These are phyloP conservation scores for Phytophthora sp. DNA, from an alignment of 352 stramenopile genomes.

Conservation along the genomic window DNA sequence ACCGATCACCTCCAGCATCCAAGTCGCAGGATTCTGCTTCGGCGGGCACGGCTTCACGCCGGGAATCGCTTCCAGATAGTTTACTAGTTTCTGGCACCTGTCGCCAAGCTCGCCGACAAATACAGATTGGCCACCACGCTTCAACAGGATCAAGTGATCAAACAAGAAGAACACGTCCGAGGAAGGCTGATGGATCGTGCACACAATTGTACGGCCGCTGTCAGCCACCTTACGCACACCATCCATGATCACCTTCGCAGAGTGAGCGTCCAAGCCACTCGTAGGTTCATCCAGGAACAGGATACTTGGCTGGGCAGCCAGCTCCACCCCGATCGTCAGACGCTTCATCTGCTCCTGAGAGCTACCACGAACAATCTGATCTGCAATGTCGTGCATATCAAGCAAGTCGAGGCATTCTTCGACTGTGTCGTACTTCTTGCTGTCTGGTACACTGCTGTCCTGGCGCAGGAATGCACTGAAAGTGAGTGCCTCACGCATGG, in stretches of 20 bases:
- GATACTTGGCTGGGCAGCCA: conserved; percentile 75
- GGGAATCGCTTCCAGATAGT: conserved; percentile 35
- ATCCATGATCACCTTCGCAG: conserved; percentile 75
- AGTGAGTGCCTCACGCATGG: conserved; percentile 80
- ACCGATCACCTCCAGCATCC: no score
- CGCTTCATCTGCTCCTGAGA: conserved; percentile 47
- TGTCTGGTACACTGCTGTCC: conserved; percentile 19
- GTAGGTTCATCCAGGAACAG: conserved; percentile 79
- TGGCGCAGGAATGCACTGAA: conserved; percentile 84
- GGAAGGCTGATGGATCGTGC: no score
- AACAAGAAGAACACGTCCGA: conserved; percentile 82
- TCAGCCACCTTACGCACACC: conserved; percentile 76
- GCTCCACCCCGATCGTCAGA: conserved; percentile 81
- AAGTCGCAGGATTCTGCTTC: conserved; percentile 28
- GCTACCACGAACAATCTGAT: conserved; percentile 38
- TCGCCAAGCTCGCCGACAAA: conserved; percentile 77
- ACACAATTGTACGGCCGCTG: conserved; percentile 49
- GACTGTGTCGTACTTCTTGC: conserved; percentile 34
- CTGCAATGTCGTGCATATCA: conserved; percentile 34
- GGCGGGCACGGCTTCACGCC: conserved; percentile 36
- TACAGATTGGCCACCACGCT: conserved; percentile 52
- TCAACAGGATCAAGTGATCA: conserved; percentile 74
- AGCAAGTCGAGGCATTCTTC: conserved; percentile 35
- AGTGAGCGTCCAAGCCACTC: conserved; percentile 76
- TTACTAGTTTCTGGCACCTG: conserved; percentile 31